Base-by-base conservation (phyloP, 208 protist species). In the Wallacemonas sp. region DNA sequence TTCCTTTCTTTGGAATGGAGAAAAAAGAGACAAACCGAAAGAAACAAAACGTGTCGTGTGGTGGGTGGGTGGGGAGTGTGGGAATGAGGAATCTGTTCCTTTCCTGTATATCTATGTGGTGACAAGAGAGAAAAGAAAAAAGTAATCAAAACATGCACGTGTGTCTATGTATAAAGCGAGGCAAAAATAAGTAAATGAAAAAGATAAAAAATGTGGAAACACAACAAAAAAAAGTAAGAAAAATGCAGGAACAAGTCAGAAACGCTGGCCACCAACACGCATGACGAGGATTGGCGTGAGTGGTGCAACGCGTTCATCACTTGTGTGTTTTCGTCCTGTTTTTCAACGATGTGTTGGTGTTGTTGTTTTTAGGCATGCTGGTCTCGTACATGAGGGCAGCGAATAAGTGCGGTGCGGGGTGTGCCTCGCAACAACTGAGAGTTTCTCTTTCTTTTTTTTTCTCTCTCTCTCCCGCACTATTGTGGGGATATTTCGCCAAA, bases 281-380 rank as follows among this genome's bases (percentile, higher is more conserved):
- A n/a, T n/a, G n/a, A n/a, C n/a, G n/a, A n/a, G n/a, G n/a, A n/a
- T n/a, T n/a, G n/a, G n/a, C n/a, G 21, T 49, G 21, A n/a, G 11
- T 15, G 11, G 44, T 49, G 44, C 22, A 8, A 49, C 12, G 5
- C 17, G 5, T 24, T 21, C 34, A 17, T 56, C 14, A 17, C 36
- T 15, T 56, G 11, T 56, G 27, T 56, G n/a, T 56, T 56, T 56
- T 56, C 27, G 49, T 56, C 27, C 24, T 33, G 27, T 56, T 56
- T 33, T 27, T 9, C n/a, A 15, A 6, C 15, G 44, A n/a, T 24
- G 44, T 26, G 24, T 15, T 33, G 19, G 3, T 8, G n/a, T 27
- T n/a, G n/a, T n/a, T n/a, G n/a, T n/a, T n/a, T n/a, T n/a, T n/a
- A n/a, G n/a, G n/a, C n/a, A n/a, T n/a, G n/a, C n/a, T n/a, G n/a